Conservation (phyloP, 371 early-diverging fungal species). For the Mortierella sp. region DNA sequence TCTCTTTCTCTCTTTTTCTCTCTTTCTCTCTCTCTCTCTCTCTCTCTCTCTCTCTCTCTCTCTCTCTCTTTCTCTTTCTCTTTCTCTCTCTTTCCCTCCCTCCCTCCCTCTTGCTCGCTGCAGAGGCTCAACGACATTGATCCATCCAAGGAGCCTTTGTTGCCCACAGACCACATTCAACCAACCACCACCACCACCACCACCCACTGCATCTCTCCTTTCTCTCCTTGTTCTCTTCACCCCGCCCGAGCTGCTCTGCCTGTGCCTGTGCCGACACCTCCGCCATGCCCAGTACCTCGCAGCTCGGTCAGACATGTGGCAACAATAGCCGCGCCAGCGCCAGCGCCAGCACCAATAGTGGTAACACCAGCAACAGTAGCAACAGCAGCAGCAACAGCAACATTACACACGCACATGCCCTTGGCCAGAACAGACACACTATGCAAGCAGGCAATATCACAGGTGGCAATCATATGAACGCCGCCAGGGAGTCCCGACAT, state of each 20-base stretch:
- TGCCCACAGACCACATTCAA: too few relatives aligned
- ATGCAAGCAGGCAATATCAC: too few relatives aligned
- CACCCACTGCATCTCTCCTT: neutral
- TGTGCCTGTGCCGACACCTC: neutral
- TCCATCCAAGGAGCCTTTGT: too few relatives aligned
- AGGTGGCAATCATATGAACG: too few relatives aligned
- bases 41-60: neutral
- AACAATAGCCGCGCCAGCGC: neutral
- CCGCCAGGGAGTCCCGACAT: too few relatives aligned
- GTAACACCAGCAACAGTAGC: too few relatives aligned
- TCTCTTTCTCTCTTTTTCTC: neutral
- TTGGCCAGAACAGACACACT: too few relatives aligned
- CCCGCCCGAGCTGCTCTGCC: neutral
- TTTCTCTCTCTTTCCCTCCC: neutral
- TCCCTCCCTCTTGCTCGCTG: neutral
- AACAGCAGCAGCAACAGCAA: neutral
- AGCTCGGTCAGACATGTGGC: slow-evolving; percentile 16
- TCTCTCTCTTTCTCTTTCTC: neutral
- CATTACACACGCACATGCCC: neutral
- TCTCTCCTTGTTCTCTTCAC: neutral
- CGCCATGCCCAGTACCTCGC: slow-evolving; percentile 17
- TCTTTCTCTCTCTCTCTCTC: too few relatives aligned
- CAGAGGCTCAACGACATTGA: neutral
- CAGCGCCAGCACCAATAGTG: neutral
- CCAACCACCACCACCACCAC: neutral